Evolutionary conservation across 2,329 filamentous ascomycete species (phyloP).

Genomic region (Xylariaceae sp.): DNA sequence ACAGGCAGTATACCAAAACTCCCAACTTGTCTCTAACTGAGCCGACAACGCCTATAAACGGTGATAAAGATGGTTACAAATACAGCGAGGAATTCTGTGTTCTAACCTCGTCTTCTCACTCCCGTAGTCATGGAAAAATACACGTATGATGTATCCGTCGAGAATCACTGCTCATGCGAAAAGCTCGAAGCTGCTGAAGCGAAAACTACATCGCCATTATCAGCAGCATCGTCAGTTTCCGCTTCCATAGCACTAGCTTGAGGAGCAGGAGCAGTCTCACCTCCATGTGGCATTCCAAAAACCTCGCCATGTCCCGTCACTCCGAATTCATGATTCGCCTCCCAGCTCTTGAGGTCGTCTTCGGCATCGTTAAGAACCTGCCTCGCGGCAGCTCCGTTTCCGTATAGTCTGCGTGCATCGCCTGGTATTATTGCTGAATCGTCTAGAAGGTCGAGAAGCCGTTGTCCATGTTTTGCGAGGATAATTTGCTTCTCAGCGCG

Average conservation of each 20-base stretch:
- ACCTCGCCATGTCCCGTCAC: neutral
- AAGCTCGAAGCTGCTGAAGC: constrained; percentile 13
- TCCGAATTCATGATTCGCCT: constrained; percentile 18
- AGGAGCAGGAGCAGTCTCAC: constrained; percentile 14
- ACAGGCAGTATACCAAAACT: neutral
- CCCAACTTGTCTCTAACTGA: neutral
- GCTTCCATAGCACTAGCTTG: constrained; percentile 9
- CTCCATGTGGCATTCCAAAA: constrained; percentile 11
- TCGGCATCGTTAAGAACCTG: constrained; percentile 91
- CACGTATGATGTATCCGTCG: neutral
- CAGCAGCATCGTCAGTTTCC: constrained; percentile 13
- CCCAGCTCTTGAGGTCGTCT: constrained; percentile 77
- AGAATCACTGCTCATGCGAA: neutral
- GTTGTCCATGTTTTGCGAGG: constrained; percentile 82
- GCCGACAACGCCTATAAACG: neutral
- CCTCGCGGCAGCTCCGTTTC: constrained; percentile 61
- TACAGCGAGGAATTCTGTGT: neutral
- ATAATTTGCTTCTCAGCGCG: constrained; percentile 96
- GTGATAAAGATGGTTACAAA: constrained; percentile 7
- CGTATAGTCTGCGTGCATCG: constrained; percentile 66
- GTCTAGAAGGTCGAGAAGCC: constrained; percentile 79
- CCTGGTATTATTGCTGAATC: constrained; percentile 87
- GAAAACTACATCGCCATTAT: constrained; percentile 13
- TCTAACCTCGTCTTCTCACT: neutral
- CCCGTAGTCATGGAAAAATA: neutral